phyloP scores from a whole-genome alignment of 2,329 filamentous ascomycete species.

The Ophiostoma populinum region DNA sequence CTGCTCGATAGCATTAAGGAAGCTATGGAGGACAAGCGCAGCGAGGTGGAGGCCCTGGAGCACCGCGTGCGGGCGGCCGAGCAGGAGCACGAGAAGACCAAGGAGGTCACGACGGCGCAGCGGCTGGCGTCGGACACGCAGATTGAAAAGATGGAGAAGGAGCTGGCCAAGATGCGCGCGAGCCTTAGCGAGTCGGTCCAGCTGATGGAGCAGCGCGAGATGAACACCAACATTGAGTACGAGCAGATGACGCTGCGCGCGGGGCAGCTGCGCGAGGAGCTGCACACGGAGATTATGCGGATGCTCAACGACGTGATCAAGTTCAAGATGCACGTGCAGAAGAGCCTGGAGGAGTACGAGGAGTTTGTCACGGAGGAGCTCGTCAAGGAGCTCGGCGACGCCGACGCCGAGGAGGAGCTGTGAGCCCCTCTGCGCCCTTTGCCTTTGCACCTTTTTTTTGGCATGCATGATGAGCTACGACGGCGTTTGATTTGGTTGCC shows the following conservation, averaged over 20 bases:
- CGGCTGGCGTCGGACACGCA: constrained; percentile 81
- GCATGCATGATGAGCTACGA: neutral
- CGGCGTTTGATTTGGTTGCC: neutral
- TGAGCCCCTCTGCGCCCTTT: too few relatives aligned
- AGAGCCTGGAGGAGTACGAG: constrained; percentile 84
- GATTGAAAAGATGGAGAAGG: constrained; percentile 98
- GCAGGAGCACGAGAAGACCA: constrained; percentile 86
- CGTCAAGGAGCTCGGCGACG: constrained; percentile 59
- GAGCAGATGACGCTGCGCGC: constrained; percentile 80
- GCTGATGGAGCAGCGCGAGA: constrained; percentile 83
- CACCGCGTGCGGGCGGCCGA: constrained; percentile 77
- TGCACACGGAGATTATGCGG: constrained; percentile 92
- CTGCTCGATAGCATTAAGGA: constrained; percentile 89
- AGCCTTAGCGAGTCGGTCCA: constrained; percentile 74
- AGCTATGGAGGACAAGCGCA: constrained; percentile 86
- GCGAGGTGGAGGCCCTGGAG: constrained; percentile 80
- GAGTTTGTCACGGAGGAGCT: constrained; percentile 84
- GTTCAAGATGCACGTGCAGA: constrained; percentile 95
- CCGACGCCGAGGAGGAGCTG: constrained; percentile 21
- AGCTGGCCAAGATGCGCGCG: constrained; percentile 81
- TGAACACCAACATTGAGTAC: constrained; percentile 95
- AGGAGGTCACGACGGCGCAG: constrained; percentile 71
- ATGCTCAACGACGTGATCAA: constrained; percentile 96
- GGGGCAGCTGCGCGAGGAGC: constrained; percentile 74
- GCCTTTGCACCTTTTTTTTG: too few relatives aligned